Base-by-base conservation (phyloP, 495 filamentous ascomycete species). In the Annulohypoxylon stygium region DNA sequence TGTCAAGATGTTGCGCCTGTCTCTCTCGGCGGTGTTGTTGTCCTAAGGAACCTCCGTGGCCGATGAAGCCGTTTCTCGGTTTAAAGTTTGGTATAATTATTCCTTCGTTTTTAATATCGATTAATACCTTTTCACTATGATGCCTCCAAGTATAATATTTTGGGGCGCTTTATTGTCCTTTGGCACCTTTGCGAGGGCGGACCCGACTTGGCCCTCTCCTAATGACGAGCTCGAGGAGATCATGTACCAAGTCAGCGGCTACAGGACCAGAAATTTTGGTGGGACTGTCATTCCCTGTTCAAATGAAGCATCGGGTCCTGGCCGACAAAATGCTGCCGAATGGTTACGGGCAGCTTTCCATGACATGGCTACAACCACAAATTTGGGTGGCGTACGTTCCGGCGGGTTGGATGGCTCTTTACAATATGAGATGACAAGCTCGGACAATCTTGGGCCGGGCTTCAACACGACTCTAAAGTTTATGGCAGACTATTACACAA, bases 191-290 rank as follows among this genome's bases (percentile, higher is more conserved):
- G 39, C 61, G 43, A 67, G 36, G 33, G 81, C 86, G 6, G 83
- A 85, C 66, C 86, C 86, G 39, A 90, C 88, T 78, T 90, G 88
- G 88, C 88, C 88, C 4, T 82, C 86, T 6, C 75, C 82, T 0
- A 85, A 84, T 4, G 88, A 90, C 70, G 88, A 90, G 78, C 80
- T 90, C 73, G 88, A 90, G 76, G 88, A 89, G 78, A 87, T 90
- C 63, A 84, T 90, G 80, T 87, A 86, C 70, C 84, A 89, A 67
- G 86, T 86, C 34, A 78, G 83, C 23, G 87, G 87, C 0, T 85
- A 88, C 67, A 83, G 82, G 51, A 81, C 80, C 23, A 80, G 88
- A 66, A 76, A 85, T 60, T 89, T 91, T 70, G 82, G 84, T 57
- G 83, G 84, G 48, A 82, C 83, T 20, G 85, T 91, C 55, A 87